Evolutionary conservation across 2,329 filamentous ascomycete species (phyloP).

Genomic region (Ceratocystiopsis minuta): DNA sequence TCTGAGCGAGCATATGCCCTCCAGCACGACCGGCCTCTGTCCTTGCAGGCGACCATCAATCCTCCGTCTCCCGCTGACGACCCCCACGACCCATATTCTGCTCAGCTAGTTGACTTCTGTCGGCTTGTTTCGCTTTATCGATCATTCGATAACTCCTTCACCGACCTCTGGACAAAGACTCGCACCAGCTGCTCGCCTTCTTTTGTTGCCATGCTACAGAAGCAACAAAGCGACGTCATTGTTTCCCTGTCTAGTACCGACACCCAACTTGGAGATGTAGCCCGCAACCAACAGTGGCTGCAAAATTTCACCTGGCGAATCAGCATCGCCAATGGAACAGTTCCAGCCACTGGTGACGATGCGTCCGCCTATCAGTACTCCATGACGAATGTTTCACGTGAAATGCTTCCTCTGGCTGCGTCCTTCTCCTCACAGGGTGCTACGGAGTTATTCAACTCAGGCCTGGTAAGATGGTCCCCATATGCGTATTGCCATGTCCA

Average conservation of each 20-base stretch:
- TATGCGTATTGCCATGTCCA: not conserved
- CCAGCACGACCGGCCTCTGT: conserved; percentile 50
- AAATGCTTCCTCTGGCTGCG: conserved; percentile 48
- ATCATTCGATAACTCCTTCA: conserved; percentile 47
- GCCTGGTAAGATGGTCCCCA: conserved; percentile 37
- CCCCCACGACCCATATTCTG: conserved; percentile 32
- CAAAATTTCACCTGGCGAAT: conserved; percentile 47
- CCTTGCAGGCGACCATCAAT: conserved; percentile 50
- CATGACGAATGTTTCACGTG: conserved; percentile 37
- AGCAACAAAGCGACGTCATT: conserved; percentile 39
- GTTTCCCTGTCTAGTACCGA: conserved; percentile 34
- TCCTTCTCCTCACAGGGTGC: conserved; percentile 49
- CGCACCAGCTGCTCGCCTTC: conserved; percentile 36
- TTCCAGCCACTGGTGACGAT: conserved; percentile 22
- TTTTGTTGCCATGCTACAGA: conserved; percentile 40
- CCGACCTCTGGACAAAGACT: conserved; percentile 49
- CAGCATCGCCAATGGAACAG: conserved; percentile 27
- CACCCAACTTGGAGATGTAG: conserved; percentile 34
- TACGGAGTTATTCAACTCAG: conserved; percentile 58
- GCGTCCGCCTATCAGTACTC: conserved; percentile 35
- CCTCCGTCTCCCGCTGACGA: conserved; percentile 46
- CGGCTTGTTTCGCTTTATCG: conserved; percentile 45
- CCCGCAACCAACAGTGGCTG: conserved; percentile 46
- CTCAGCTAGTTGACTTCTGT: conserved; percentile 37
- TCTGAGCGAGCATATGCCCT: conserved; percentile 58